Base-by-base conservation (phyloP, 306 rosid genomes). In the Acacia melanoxylon region DNA sequence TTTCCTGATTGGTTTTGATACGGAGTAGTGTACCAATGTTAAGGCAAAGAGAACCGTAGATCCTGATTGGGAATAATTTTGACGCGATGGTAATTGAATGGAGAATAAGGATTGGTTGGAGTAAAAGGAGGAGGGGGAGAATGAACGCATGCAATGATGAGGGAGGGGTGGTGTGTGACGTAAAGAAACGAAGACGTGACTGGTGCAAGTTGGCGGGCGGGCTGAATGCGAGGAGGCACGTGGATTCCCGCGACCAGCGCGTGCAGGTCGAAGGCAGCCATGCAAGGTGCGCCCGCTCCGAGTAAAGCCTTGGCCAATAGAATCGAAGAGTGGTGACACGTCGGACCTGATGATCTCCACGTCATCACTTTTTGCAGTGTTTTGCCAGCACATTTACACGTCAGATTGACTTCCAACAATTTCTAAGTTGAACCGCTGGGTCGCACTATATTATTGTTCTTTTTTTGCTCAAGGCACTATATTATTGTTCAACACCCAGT, bases 201-300 rank as follows among this genome's bases (percentile, higher is more conserved):
- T 13, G 4, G 66, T 0, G 20, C 22, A 2, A 13, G 56, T 42
- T 42, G 75, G 68, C 0, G 31, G 46, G 15, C 8, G 31, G 44
- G 22, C 2, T 14, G 20, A 19, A 2, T 49, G 75, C 69, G 6
- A 20, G 37, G 35, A 2, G 79, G 80, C 83, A 83, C 87, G 90
- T 74, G 92, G 8, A 1, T 0, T 58, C 90, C 79, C 59, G 82
- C 75, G 91, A 86, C 84, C 80, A 76, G 82, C 83, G 89, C 81
- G 78, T 80, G 92, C 73, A 46, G 25, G 66, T 37, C 80, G 78
- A 72, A 80, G 25, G 87, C 66, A 6, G 83, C 48, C 84, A 33
- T 86, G 48, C 69, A 10, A 22, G n/a, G 27, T 29, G 79, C 90
- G 22, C 56, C 20, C 24, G 89, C 81, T 80, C 16, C 16, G 54